These are phyloP conservation scores for Tuber aestivum DNA, from an alignment of 495 filamentous ascomycete species.

Conservation along the genomic window DNA sequence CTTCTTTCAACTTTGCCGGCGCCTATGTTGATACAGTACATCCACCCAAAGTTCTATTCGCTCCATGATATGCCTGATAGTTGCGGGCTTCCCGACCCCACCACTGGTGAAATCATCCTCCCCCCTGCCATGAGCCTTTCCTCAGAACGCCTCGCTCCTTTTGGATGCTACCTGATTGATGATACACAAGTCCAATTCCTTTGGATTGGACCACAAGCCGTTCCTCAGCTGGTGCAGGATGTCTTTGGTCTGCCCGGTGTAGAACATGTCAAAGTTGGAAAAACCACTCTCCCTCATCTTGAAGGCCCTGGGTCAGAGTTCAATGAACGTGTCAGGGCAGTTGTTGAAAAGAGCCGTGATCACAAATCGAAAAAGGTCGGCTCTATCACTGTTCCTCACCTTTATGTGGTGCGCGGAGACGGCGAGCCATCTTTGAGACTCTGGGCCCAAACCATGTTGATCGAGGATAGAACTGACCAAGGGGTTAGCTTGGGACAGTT, in stretches of 20 bases:
- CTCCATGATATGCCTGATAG: conserved; percentile 97
- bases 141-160: conserved; percentile 77
- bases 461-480: conserved; percentile 93
- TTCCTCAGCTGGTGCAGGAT: conserved; percentile 79
- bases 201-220: conserved; percentile 89
- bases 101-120: conserved; percentile 79
- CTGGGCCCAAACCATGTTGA: conserved; percentile 92
- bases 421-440: conserved; percentile 91
- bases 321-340: conserved; percentile 84
- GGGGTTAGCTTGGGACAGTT: conserved; percentile 86
- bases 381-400: conserved; percentile 81
- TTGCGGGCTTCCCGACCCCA: conserved; percentile 74
- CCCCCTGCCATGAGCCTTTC: conserved; percentile 82
- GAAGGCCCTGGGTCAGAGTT: conserved; percentile 71
- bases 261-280: conserved; percentile 80
- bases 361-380: conserved; percentile 77
- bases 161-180: conserved; percentile 95
- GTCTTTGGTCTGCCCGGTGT: conserved; percentile 82
- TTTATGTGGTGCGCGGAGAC: conserved; percentile 91
- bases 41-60: conserved; percentile 89
- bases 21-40: conserved; percentile 90
- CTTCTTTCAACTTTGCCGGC: conserved; percentile 86
- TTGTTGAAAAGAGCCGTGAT: conserved; percentile 85
- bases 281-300: conserved; percentile 73
- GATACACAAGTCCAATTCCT: conserved; percentile 97